Base-by-base conservation (phyloP, 2,329 filamentous ascomycete species). In the Trichophyton benhamiae region DNA sequence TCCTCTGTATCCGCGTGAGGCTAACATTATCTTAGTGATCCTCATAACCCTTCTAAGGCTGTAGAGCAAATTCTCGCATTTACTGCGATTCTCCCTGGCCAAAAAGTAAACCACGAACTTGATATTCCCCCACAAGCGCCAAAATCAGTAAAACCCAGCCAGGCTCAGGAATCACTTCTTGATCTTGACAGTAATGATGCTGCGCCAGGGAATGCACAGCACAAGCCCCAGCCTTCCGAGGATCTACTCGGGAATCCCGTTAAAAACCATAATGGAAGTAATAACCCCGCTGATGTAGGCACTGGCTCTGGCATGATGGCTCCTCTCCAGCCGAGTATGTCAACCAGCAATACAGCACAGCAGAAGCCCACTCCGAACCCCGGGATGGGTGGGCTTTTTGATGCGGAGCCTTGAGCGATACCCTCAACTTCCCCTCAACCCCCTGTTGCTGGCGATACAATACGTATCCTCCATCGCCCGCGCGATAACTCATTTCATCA, bases 41-140 rank as follows among this genome's bases (percentile, higher is more conserved):
- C 79, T 53, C 75, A 82, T 27, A 82, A 87, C 3, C 83, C 89
- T 0, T 77, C 87, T 66, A 81, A 87, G 66, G 86, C 90, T 69
- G 81, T 83, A 3, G 82, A 95, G 69, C 92, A 97, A 72, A 91
- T 97, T 61, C 79, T 95, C 67, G 81, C 87, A 25, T 91, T 97
- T 63, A 88, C 89, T 59, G 90, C 94, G 1, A 88, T 99, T 63
- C 71, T 97, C 27, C 83, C 84, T 44, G 91, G 90, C 36, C 90
- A 96, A 72, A 83, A 81, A 67, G 72, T 77, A 25, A 75, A 76
- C 48, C 75, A 79, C 60, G 77, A 79, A 71, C 82, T 82, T 66
- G 71, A 80, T 65, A 83, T 87, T 62, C 81, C 84, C 63, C 77
- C 81, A 63, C 76, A 77, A 59, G 65, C 70, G 53, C 57, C 65